These are phyloP conservation scores for Ehretia macrophylla DNA, from an alignment of 257 asterid species.

Conservation along the genomic window DNA sequence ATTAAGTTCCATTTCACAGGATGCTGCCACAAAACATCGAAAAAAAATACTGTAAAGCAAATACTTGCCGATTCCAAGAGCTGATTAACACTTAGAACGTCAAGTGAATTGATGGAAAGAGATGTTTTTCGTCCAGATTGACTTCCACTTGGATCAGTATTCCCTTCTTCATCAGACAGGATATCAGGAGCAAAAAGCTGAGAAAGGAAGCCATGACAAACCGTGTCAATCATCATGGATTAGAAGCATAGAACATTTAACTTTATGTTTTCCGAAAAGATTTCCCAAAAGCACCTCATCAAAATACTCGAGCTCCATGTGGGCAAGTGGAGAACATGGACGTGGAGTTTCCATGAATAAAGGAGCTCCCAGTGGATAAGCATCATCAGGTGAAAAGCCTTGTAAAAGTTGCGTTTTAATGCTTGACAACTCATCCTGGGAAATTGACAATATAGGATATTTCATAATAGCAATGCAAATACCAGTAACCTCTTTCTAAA, in stretches of 20 bases:
- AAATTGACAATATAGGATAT: background rate
- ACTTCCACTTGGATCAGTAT: conserved; percentile 36
- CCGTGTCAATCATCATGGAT: background rate
- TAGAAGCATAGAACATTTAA: background rate
- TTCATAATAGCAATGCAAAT: background rate
- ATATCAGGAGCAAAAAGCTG: conserved; percentile 32
- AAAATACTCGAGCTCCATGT: conserved; percentile 33
- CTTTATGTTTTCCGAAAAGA: conserved; percentile 9
- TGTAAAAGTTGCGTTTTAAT: conserved; percentile 30
- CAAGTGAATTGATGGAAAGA: conserved; percentile 37
- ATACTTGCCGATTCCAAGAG: conserved; percentile 48
- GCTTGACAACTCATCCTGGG: conserved; percentile 34
- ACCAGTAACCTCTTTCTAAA: background rate
- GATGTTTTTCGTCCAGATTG: conserved; percentile 46
- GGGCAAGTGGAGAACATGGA: conserved; percentile 45
- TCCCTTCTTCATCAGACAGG: conserved; percentile 34
- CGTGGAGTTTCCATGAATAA: conserved; percentile 49
- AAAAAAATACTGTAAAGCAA: conserved; percentile 3
- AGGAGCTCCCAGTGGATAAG: conserved; percentile 39
- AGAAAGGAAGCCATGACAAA: background rate
- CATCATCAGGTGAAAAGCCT: conserved; percentile 42
- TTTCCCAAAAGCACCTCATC: conserved; percentile 38
- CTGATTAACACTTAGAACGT: conserved; percentile 43
- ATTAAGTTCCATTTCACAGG: background rate
- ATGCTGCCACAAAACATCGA: background rate